Conservation (phyloP, 257 asterid genomes). For the Leptodermis oblonga region DNA sequence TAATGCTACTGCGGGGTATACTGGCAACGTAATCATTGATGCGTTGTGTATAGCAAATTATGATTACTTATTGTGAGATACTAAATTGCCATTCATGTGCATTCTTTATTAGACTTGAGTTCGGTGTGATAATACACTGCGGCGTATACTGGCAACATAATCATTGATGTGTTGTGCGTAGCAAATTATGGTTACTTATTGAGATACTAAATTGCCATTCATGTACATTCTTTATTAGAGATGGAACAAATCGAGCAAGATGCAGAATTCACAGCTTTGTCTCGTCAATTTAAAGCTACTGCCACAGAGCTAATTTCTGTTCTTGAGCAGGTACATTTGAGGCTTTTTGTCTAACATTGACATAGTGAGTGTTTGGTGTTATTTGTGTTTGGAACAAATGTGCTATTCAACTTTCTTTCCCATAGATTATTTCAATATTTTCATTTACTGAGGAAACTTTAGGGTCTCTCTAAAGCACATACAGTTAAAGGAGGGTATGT, state of each 20-base stretch:
- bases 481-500: background rate
- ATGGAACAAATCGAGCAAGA: conserved; percentile 96
- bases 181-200: conserved; percentile 3
- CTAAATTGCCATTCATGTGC: no score
- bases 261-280: conserved; percentile 78
- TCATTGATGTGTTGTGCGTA: conserved; percentile 12
- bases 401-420: background rate
- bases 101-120: no score
- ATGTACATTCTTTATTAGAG: conserved; percentile 48
- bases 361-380: background rate
- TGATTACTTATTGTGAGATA: no score
- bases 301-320: conserved; percentile 93
- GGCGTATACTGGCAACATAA: background rate
- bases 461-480: no score
- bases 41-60: no score
- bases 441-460: background rate
- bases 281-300: conserved; percentile 92
- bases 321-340: conserved; percentile 79
- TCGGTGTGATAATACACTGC: background rate
- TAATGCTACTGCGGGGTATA: no score
- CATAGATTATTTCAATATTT: background rate
- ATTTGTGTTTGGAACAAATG: conserved; percentile 3
- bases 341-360: background rate
- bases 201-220: conserved; percentile 27
- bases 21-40: no score